Base-by-base conservation (phyloP, 192 early-diverging fungal genomes). In the Tieghemiomyces parasiticus region DNA sequence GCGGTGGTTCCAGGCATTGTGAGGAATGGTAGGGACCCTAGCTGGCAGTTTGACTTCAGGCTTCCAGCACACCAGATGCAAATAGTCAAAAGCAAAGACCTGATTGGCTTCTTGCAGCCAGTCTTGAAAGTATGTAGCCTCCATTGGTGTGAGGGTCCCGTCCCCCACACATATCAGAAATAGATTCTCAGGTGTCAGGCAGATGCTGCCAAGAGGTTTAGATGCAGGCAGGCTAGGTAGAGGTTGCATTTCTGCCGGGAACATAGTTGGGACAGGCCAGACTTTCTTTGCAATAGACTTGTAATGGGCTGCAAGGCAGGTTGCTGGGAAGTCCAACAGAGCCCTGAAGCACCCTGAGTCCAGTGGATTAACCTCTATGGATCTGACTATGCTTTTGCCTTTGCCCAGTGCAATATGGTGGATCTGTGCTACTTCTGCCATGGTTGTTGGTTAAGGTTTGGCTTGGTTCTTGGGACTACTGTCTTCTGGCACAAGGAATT, bases 11-110 rank as follows among this genome's bases (percentile, higher is more conserved):
- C 59, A 60, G 6, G 59, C 34, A 12, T 26, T 30, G 42, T 60
- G 59, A 20, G 9, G 14, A 3, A 60, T 29, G 20, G 59, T 60
- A 46, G 35, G 59, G 16, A 60, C 59, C 44, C 20, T 45, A 45
- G 20, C 20, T 10, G 44, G 44, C 12, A 20, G 44, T 20, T 45
- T 20, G 20, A 45, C 44, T 45, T 45, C 44, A 13, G 44, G 44
- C 44, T 45, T 45, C 44, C 10, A 20, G 44, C 44, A 45, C 12
- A 10, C 44, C 20, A 45, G 44, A 10, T 45, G 12, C 44, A 20
- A 45, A 20, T 45, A 10, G 12, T 45, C 20, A 10, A 10, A 45
- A 13, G 44, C 20, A 45, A 45, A 45, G 44, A 20, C 44, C 20
- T 45, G 44, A 45, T 45, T 10, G 20, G 20, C 44, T 13, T 10